Conservation (phyloP, 805 yeast genomes). For the Barnettozyma sucrosica region DNA sequence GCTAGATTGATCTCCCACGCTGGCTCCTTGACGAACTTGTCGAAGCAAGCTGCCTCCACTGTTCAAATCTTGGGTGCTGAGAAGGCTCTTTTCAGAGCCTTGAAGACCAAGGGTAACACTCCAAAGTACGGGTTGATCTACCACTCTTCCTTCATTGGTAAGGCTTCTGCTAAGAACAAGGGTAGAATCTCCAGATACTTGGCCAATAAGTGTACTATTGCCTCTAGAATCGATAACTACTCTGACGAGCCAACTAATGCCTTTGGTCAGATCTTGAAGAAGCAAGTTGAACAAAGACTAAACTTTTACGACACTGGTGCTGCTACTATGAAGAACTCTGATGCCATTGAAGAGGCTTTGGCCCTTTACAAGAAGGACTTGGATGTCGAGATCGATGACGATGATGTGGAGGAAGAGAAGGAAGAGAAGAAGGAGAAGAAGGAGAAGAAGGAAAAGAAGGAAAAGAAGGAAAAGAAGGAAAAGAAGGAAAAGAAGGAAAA, state of each 20-base stretch:
- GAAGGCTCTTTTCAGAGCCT: constrained; percentile 97
- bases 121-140: constrained; percentile 97
- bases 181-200: constrained; percentile 98
- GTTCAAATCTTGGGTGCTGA: constrained; percentile 99
- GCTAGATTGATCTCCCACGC: constrained; percentile 98
- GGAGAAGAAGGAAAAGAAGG: constrained; percentile 40
- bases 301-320: constrained; percentile 94
- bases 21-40: constrained; percentile 92
- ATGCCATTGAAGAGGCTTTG: constrained; percentile 90
- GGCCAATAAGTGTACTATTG: constrained; percentile 98
- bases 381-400: constrained; percentile 39
- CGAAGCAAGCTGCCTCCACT: constrained; percentile 98
- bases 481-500: constrained; percentile 47
- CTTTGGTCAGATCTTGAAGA: constrained; percentile 86
- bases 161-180: constrained; percentile 94
- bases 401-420: constrained; percentile 32
- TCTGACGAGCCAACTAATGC: constrained; percentile 89
- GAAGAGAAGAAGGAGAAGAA: constrained; percentile 31
- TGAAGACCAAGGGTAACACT: constrained; percentile 97
- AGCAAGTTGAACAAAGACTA: constrained; percentile 97
- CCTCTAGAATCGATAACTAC: constrained; percentile 96
- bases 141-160: constrained; percentile 95
- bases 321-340: constrained; percentile 93
- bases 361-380: constrained; percentile 46
- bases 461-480: constrained; percentile 45